These are phyloP conservation scores for Dothistroma septosporum DNA, from an alignment of 2,329 filamentous ascomycete genomes.

Conservation along the genomic window DNA sequence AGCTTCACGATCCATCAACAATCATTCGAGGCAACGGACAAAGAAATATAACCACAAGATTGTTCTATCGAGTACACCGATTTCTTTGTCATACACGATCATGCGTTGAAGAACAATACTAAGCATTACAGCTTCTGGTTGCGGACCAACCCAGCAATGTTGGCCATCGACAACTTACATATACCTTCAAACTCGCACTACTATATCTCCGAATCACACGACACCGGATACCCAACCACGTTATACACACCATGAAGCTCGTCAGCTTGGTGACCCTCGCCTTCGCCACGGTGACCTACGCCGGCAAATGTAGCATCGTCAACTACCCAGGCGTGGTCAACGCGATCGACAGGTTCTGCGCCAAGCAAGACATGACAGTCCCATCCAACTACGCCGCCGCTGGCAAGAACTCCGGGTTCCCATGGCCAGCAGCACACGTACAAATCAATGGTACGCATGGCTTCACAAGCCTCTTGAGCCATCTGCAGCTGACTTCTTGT, in stretches of 20 bases:
- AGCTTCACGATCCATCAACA: no score
- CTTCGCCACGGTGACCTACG: background rate
- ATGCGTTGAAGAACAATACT: background rate
- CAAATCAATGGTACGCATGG: conserved; percentile 1
- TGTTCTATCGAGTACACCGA: background rate
- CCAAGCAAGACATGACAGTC: conserved; percentile 1
- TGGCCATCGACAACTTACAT: no score
- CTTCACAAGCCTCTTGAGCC: background rate
- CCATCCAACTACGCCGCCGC: conserved; percentile 4
- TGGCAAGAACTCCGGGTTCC: background rate
- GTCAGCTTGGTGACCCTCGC: background rate
- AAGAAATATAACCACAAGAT: no score
- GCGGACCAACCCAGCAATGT: background rate
- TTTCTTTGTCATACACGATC: background rate
- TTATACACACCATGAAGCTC: background rate
- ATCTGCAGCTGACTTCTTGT: background rate
- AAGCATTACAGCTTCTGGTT: background rate
- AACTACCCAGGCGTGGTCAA: conserved; percentile 1
- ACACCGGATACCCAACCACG: background rate
- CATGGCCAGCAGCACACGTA: background rate
- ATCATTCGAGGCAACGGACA: no score
- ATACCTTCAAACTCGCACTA: background rate
- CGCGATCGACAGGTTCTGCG: conserved; percentile 10
- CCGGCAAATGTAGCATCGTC: background rate
- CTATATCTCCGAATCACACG: background rate